Percentiles rank a stretch among this genome's conserved stretches.
Conservation (phyloP, 164 flowering plant genomes). For the Aristolochia californica region DNA sequence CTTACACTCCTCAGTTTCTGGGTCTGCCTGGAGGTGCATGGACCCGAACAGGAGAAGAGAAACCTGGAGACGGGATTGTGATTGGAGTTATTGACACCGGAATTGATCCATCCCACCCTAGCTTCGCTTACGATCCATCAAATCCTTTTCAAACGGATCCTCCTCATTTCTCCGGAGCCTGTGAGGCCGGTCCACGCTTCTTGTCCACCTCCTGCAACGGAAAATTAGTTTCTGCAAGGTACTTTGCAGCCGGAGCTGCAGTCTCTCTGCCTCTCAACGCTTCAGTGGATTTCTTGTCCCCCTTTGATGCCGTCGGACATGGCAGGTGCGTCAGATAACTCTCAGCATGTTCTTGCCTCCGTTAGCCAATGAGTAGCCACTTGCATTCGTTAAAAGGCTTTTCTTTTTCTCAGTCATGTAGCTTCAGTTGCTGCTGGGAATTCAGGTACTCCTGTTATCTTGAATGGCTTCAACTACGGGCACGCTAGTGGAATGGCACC, state of each 20-base stretch:
- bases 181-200: constrained; percentile 66
- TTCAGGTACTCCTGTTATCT: constrained; percentile 60
- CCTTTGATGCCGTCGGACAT: constrained; percentile 91
- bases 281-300: constrained; percentile 62
- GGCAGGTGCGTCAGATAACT: constrained; percentile 48
- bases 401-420: constrained; percentile 52
- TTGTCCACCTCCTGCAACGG: constrained; percentile 72
- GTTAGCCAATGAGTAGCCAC: too few species aligned
- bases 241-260: constrained; percentile 75
- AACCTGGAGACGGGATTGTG: constrained; percentile 84
- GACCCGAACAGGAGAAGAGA: constrained; percentile 39
- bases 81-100: constrained; percentile 84
- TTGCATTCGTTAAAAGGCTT: too few species aligned
- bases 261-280: constrained; percentile 44
- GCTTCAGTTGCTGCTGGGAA: constrained; percentile 93
- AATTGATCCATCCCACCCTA: constrained; percentile 72
- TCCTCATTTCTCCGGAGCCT: constrained; percentile 41
- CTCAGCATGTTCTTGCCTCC: background rate
- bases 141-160: constrained; percentile 22
- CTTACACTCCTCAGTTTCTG: constrained; percentile 68
- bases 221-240: constrained; percentile 78
- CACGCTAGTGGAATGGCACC: constrained; percentile 92
- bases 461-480: constrained; percentile 70
- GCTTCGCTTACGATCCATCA: constrained; percentile 53
- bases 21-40: constrained; percentile 48